Base-by-base conservation (phyloP, 2,329 filamentous ascomycete species). In the Fusarium torreyae region DNA sequence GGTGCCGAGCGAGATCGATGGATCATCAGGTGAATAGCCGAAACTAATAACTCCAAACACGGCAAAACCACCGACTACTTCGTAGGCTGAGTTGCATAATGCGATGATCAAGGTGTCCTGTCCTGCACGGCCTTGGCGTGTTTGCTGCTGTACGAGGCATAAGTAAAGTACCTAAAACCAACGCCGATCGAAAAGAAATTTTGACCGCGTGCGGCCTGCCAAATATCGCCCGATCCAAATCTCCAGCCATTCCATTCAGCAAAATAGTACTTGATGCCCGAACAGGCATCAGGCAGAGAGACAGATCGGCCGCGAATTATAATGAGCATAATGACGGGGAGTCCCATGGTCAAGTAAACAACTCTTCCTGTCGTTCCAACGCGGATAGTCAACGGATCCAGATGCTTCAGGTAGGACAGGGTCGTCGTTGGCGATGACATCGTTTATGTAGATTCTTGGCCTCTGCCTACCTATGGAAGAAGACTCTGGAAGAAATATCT, bases 91-190 rank as follows among this genome's bases (percentile, higher is more conserved):
- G 33, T 56, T 56, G 13, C 36, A 56, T 0, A 50, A 3, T 2
- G 28, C 53, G 0, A 56, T 14, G 0, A 56, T 56, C 6, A 9
- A 2, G 3, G 44, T 28, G 15, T 56, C 53, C 20, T 28, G 15
- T 56, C 53, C 20, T 56, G 53, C 1, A 48, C 5, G 1, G 53
- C 53, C 49, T 87, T 87, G 17, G 85, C 83, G 63, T 84, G 81
- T 57, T 78, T 76, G 80, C 83, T 64, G 78, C 87, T 87, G 73
- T 87, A 88, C 0, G 83, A 86, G 1, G 85, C 85, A 62, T 87
- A 87, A 0, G 85, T 87, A 45, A 86, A 87, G 70, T 85, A 86
- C 4, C 85, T 85, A 65, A 87, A 87, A 0, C 84, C 85, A 15
- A 87, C 83, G 1, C 85, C 85, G 0, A 75, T 77, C 0, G 72